A percentile compares a stretch with the other conserved stretches of the same genome.
phyloP scores from a whole-genome alignment of 768 basidiomycete species.

The Suillus weaverae region DNA sequence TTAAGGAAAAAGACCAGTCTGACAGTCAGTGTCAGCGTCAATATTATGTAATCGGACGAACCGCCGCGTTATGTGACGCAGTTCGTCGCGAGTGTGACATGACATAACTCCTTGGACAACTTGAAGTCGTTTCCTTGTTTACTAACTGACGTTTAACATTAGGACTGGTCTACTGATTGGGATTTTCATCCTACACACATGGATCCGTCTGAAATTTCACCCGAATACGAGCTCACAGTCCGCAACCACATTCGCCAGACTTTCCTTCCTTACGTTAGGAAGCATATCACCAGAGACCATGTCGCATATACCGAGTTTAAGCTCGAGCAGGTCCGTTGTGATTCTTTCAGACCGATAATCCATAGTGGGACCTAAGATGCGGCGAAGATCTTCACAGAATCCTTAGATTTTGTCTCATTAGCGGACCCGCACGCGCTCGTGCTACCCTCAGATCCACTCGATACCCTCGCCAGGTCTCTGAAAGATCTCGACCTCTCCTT shows the following conservation, averaged over 20 bases:
- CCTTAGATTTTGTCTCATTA: constrained; percentile 44
- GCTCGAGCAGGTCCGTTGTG: constrained; percentile 42
- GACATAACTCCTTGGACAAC: background rate
- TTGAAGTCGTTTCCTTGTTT: background rate
- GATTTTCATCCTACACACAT: constrained; percentile 36
- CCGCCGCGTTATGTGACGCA: background rate
- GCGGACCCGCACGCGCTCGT: constrained; percentile 51
- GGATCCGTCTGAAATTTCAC: constrained; percentile 6
- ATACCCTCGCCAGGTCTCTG: constrained; percentile 39
- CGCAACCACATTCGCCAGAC: constrained; percentile 52
- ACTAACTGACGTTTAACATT: constrained; percentile 1
- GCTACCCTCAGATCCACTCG: constrained; percentile 57
- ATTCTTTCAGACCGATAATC: background rate
- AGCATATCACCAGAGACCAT: constrained; percentile 57
- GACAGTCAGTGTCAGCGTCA: too few species aligned
- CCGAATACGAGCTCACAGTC: constrained; percentile 24
- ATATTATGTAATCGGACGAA: too few species aligned
- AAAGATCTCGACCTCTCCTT: constrained; percentile 36
- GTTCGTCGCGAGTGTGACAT: background rate
- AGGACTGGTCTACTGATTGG: background rate
- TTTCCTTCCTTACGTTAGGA: constrained; percentile 52
- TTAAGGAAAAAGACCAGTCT: background rate
- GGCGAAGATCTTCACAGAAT: constrained; percentile 41
- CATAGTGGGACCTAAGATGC: background rate
- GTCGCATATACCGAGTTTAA: constrained; percentile 51